These are phyloP conservation scores for Protomyces gravidus DNA, from an alignment of 1,139 yeast genomes.

Conservation along the genomic window DNA sequence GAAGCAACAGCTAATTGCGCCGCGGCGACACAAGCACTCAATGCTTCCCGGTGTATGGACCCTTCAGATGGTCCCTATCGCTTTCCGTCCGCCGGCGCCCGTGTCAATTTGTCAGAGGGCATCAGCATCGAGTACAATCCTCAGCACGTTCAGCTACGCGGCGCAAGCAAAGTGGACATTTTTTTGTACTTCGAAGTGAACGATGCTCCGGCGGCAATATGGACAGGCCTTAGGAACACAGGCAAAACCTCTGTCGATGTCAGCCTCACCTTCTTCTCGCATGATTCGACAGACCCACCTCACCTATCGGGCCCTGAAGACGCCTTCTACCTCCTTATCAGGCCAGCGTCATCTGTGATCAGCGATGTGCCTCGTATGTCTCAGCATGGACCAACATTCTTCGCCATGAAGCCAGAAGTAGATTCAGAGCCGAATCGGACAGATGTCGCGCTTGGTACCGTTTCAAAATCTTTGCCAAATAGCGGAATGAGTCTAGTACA, in stretches of 20 bases:
- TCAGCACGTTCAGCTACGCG: no score
- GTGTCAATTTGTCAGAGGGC: no score
- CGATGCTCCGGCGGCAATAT: slow-evolving; percentile 22
- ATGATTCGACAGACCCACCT: slow-evolving; percentile 5
- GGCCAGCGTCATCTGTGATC: slow-evolving; percentile 20
- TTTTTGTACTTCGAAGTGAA: slow-evolving; percentile 21
- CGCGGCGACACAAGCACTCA: no score
- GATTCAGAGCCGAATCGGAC: no score
- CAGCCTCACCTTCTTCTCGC: slow-evolving; percentile 21
- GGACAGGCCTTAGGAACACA: slow-evolving; percentile 24
- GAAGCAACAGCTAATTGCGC: no score
- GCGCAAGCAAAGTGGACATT: no score
- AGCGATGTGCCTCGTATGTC: slow-evolving; percentile 16
- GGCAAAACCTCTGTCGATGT: slow-evolving; percentile 23
- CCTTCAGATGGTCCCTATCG: slow-evolving; percentile 17
- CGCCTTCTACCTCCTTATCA: slow-evolving; percentile 16
- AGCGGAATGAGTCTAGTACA: no score
- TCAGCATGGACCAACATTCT: slow-evolving; percentile 17
- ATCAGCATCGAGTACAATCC: no score
- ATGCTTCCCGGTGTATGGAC: no score
- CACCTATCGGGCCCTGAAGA: slow-evolving; percentile 2
- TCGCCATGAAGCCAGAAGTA: no score
- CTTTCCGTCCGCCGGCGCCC: slow-evolving; percentile 7
- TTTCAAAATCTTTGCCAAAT: no score
- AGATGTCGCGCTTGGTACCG: no score